Base-by-base conservation (phyloP, 495 filamentous ascomycete species). In the Aspergillus haitiensis region DNA sequence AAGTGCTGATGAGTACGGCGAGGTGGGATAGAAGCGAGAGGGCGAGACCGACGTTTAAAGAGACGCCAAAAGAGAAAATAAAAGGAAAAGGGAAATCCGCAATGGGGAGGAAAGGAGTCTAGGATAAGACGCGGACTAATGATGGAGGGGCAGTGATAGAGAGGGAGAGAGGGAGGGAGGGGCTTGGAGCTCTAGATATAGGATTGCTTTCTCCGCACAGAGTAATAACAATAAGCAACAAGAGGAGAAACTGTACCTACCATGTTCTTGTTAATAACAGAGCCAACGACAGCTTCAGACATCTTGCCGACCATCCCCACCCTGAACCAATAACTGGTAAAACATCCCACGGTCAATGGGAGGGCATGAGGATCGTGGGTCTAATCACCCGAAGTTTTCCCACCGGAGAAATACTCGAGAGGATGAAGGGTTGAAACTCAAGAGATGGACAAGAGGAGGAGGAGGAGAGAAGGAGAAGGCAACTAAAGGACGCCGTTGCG, bases 131-230 rank as follows among this genome's bases (percentile, higher is more conserved):
- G 21, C 21, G 21, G 21, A 27, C 21, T 27, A 27, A 27, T 45
- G 48, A 21, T 21, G 44, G 44, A 47, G 44, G 44, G 44, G 44
- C 10, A 40, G 67, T 54, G 13, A 39, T 42, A 35, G 36, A 58
- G 1, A 33, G 21, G 15, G 47, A 21, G 21, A 50, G 40, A 40
- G 55, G 1, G 15, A 51, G 34, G 15, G 50, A 54, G 50, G 58
- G 48, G 34, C 3, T 40, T 18, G 58, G 36, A 59, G 57, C 57
- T 59, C 57, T 59, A 60, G 50, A 54, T 60, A 60, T 60, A 60
- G n/a, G 21, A 39, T 39, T 45, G 36, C 37, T 44, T 34, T 21
- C 18, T 27, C 52, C 18, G 6, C 9, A 45, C 32, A 18, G 32
- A 11, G 3, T 12, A 37, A 12, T 31, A 52, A 50, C 47, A 8